Evolutionary conservation across 495 filamentous ascomycete species (phyloP), one percentile per base, ranked within the genome.

Genomic region (Neurospora hispaniola): DNA sequence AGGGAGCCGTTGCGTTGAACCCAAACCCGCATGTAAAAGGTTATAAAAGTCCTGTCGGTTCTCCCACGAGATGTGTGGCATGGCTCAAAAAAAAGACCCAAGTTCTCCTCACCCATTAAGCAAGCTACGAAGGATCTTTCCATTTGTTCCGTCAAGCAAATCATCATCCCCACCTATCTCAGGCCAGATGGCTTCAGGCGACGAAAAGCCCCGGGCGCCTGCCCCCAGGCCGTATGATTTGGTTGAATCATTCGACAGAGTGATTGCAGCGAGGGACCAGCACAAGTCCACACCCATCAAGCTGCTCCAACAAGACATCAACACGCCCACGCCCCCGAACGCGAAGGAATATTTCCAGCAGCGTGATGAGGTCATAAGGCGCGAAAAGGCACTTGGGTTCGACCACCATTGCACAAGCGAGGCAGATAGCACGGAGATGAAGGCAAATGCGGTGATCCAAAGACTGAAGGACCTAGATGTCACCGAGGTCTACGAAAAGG

Each of bases 371-470:
- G n/a, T 76, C 41, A 11, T 27, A 2, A 6, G 9, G 16, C 69
- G 74, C 27, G 79, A 81, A 42, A 35, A 70, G 16, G 74, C 69
- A 3, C 69, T 81, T 54, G 74, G 69, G 7, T 81, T 80, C 38
- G 78, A 80, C 14, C 71, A 71, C 70, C 72, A 46, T 41, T 76
- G 75, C 75, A 68, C 39, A 11, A 43, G 44, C 42, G 73, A 62
- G 9, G 79, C 79, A 0, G 71, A 35, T 27, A 41, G 38, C 9
- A 5, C 62, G 4, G 80, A 82, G 71, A 70, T 23, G 7, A 11
- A 70, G n/a, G 84, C 82, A 69, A 79, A 83, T 72, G 43, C 75
- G 18, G 76, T 78, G 9, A 35, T 86, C 43, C 75, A 80, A 62
- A n/a, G 69, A 48, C 72, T 81, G n/a, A 81, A 76, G 69, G 23